Evolutionary conservation across 306 rosid species (phyloP).

Genomic region (Delonix regia): DNA sequence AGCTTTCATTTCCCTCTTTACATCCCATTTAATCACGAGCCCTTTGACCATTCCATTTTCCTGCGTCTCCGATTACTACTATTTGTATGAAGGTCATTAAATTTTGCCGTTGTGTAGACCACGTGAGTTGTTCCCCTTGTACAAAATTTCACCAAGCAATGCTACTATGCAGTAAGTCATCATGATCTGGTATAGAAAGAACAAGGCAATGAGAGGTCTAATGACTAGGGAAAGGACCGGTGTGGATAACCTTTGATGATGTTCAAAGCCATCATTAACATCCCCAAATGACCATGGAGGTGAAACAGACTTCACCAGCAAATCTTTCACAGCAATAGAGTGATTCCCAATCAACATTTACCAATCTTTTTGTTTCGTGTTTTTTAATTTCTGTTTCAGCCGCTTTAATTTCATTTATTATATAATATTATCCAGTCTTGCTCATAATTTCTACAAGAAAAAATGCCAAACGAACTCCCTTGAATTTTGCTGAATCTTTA

Average conservation of each 20-base stretch:
- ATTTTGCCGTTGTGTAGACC: slow-evolving; percentile 26
- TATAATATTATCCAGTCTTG: too few species aligned
- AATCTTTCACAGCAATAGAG: too few species aligned
- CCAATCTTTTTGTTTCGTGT: too few species aligned
- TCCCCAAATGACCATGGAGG: too few species aligned
- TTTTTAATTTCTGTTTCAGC: too few species aligned
- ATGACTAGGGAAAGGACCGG: slow-evolving; percentile 25
- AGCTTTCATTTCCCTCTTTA: slow-evolving; percentile 40
- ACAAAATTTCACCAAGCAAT: slow-evolving; percentile 22
- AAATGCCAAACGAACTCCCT: too few species aligned
- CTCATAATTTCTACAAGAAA: too few species aligned
- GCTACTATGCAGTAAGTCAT: slow-evolving; percentile 18
- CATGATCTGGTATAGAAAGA: not conserved
- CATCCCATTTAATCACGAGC: slow-evolving; percentile 36
- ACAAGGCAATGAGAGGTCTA: not conserved
- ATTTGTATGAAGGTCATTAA: slow-evolving; percentile 22
- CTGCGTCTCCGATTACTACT: slow-evolving; percentile 14
- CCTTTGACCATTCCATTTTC: slow-evolving; percentile 34
- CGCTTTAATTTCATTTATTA: too few species aligned
- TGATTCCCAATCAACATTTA: too few species aligned
- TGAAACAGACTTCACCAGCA: too few species aligned
- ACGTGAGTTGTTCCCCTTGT: slow-evolving; percentile 5
- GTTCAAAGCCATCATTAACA: not conserved
- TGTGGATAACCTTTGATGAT: slow-evolving; percentile 1
- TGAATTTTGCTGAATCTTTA: too few species aligned